Evolutionary conservation across 768 basidiomycete genomes (phyloP), one percentile per base, ranked within the genome.

Genomic region (Tulasnella sp.): DNA sequence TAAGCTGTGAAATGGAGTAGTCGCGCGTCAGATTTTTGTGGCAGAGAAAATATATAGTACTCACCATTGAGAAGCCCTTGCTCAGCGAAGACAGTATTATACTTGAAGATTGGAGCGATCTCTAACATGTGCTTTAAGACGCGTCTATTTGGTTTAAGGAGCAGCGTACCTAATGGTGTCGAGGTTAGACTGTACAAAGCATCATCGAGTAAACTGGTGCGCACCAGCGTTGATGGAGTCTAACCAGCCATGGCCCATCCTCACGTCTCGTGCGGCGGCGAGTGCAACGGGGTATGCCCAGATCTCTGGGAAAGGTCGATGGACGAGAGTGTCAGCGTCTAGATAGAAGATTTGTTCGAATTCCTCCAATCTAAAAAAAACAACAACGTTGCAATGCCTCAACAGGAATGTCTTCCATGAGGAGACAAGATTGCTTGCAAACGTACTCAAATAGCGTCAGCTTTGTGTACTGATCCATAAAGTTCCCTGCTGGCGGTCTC

Each of bases 391-490:
- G 13, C 17, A 17, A 32, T n/a, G 8, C n/a, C n/a, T n/a, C n/a
- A n/a, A n/a, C n/a, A n/a, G n/a, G n/a, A n/a, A n/a, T n/a, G n/a
- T n/a, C n/a, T n/a, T n/a, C n/a, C n/a, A n/a, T n/a, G n/a, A n/a
- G n/a, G n/a, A n/a, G n/a, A n/a, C 15, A 38, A 7, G 34, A 38
- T 38, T 38, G 34, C 5, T 38, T 7, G 5, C 10, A 7, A 7
- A 48, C 26, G 5, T 10, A 27, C 60, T 61, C 60, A 49, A 61
- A 61, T 19, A 61, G 60, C 7, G 51, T 50, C 27, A 61, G 38
- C 51, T 61, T 61, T 19, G 60, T 61, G 30, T 61, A 61, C 41
- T 56, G 55, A n/a, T 61, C 60, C 52, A 54, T 53, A 41, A 61
- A 61, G 51, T 61, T 61, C 24, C 44, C 3, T 21, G 60, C 60